A percentile compares a stretch with the other conserved stretches of the same genome.
phyloP scores from a whole-genome alignment of 257 asterid species.

The Primulina eburnea region DNA sequence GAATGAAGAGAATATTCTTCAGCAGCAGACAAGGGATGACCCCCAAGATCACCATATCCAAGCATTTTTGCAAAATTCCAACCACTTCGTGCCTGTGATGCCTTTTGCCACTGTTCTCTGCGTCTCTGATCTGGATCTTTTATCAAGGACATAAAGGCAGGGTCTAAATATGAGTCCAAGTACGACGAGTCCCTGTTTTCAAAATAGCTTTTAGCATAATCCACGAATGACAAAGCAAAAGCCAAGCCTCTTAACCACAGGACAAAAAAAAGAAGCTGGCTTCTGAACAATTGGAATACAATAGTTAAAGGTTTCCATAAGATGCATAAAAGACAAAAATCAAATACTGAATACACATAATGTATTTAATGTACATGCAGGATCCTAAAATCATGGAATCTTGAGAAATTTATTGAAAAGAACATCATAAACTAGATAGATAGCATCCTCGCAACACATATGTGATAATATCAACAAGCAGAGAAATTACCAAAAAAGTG shows the following conservation, averaged over 20 bases:
- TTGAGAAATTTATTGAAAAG: conserved; percentile 2
- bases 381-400: conserved; percentile 13
- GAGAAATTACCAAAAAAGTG: background rate
- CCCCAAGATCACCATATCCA: conserved; percentile 90
- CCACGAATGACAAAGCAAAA: conserved; percentile 9
- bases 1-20: conserved; percentile 96
- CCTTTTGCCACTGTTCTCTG: conserved; percentile 85
- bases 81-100: conserved; percentile 74
- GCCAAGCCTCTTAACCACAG: background rate
- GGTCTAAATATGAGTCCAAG: conserved; percentile 87
- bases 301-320: background rate
- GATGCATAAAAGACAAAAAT: conserved; percentile 13
- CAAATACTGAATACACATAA: conserved; percentile 3
- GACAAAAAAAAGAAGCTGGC: background rate
- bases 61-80: conserved; percentile 67
- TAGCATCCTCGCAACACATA: background rate
- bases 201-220: conserved; percentile 13
- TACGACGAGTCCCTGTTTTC: conserved; percentile 57
- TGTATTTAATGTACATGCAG: conserved; percentile 1
- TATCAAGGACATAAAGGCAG: conserved; percentile 88
- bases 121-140: conserved; percentile 89
- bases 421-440: background rate
- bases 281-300: too few relatives aligned
- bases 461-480: background rate
- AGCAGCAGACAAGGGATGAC: conserved; percentile 82